phyloP scores from a whole-genome alignment of 2,329 filamentous ascomycete genomes.

The Bipolaris sorokiniana region DNA sequence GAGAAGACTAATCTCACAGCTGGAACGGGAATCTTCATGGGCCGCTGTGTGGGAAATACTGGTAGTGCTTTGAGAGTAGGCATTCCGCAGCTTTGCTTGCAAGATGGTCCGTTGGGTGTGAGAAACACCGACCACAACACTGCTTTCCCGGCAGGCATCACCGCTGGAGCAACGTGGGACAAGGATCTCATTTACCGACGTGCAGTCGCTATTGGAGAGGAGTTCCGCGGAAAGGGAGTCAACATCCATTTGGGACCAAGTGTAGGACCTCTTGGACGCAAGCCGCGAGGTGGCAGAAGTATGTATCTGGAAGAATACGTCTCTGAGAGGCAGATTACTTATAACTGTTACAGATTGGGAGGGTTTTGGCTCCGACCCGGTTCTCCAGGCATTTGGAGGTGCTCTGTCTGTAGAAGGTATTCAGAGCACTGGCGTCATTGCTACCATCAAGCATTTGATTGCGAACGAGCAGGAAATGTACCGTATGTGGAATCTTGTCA shows the following conservation, averaged over 20 bases:
- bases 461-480: slow-evolving; percentile 73
- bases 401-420: slow-evolving; percentile 78
- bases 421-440: slow-evolving; percentile 75
- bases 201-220: slow-evolving; percentile 71
- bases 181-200: slow-evolving; percentile 73
- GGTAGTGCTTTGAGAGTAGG: slow-evolving; percentile 73
- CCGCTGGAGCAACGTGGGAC: slow-evolving; percentile 74
- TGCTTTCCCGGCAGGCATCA: slow-evolving; percentile 81
- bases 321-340: neutral
- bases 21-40: slow-evolving; percentile 75
- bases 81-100: slow-evolving; percentile 67
- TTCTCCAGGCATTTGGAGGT: slow-evolving; percentile 74
- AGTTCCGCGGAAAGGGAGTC: slow-evolving; percentile 75
- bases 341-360: slow-evolving; percentile 63
- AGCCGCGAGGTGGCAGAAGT: slow-evolving; percentile 65
- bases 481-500: slow-evolving; percentile 51
- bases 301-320: neutral
- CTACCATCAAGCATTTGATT: slow-evolving; percentile 71
- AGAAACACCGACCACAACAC: slow-evolving; percentile 76
- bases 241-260: slow-evolving; percentile 74
- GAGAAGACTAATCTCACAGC: slow-evolving; percentile 81
- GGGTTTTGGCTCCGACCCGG: slow-evolving; percentile 72
- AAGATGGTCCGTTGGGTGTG: slow-evolving; percentile 74
- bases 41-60: slow-evolving; percentile 74
- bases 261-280: slow-evolving; percentile 74